Base-by-base conservation (phyloP, 495 filamentous ascomycete genomes). In the Mytilinidion resinicola region DNA sequence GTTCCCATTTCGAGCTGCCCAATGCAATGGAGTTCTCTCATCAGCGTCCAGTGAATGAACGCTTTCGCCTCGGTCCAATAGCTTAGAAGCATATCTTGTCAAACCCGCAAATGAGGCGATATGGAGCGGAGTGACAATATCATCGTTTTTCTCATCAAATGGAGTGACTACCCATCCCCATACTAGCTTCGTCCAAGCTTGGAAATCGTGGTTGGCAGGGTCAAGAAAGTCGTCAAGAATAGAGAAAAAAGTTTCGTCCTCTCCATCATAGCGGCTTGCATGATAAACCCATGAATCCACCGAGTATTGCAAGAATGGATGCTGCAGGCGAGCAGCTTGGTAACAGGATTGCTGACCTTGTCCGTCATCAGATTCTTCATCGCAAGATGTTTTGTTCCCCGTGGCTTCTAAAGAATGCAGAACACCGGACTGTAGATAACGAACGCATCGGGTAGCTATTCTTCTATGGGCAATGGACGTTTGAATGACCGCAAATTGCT, bases 1-100 rank as follows among this genome's bases (percentile, higher is more conserved):
- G 50, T 72, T 59, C 9, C 71, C 68, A 50, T 20, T 33, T 4
- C 17, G 21, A 25, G 69, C 66, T 35, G 70, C 71, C 59, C 60
- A 68, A 51, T 57, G 66, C 10, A 73, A 51, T 35, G 71, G 66
- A 9, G 68, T 57, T 21, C 66, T 46, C 1, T 53, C 57, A 20
- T 20, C 14, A 19, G 17, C 38, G 42, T 60, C 60, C 20, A 30
- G 19, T 4, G 37, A 51, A 44, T 68, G 51, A 20, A 52, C 25
- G 25, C 66, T 60, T 9, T 42, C 39, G 39, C 39, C 39, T 12
- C 17, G 39, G 2, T 12, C 39, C 9, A 42, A 17, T 1, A 42
- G 39, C 11, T 42, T 14, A 12, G 9, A 12, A 8, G 12, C 11
- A 42, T 42, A 42, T 4, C 12, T 42, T 11, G 34, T 36, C 19